Evolutionary conservation across 768 basidiomycete genomes (phyloP), one percentile per base, ranked within the genome.

Genomic region (Tricholoma bakamatsutake): DNA sequence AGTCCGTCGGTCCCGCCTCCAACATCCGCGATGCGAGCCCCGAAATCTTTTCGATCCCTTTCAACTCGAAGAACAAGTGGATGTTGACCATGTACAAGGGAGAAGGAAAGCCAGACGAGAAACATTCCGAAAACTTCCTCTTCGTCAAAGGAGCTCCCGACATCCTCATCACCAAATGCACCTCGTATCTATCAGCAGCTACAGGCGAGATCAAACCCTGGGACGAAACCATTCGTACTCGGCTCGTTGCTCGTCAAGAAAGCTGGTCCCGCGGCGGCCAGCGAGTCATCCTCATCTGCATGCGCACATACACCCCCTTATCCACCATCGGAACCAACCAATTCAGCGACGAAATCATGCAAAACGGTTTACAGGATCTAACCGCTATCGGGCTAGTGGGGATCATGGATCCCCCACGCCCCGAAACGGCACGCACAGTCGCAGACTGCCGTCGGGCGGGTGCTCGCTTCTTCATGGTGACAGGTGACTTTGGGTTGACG

Each of bases 71-170:
- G 61, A 80, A 80, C 60, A 85, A 84, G 63, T 83, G 75, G 75
- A 83, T 83, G 77, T 70, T 83, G 48, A 79, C 75, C 50, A 68
- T 80, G 52, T 60, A 73, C 24, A 62, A 60, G 45, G 60, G 59
- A 8, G 24, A 35, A 11, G 45, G 9, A 9, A 10, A 21, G 2
- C 28, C 45, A 10, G 56, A 49, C 18, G 59, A 59, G 12, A 55
- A 51, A 49, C 61, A 53, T 53, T 33, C 47, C 1, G 56, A 56
- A 33, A 62, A 57, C 0, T 66, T 76, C 65, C 66, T 84, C 55
- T 68, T 78, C 49, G 73, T 76, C 64, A 83, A 84, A 64, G 82
- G 82, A n/a, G 83, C 81, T 1, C 83, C 83, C 0, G 83, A 85
- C 54, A 69, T 81, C 18, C 69, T 82, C 27, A 72, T 80, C 54